Percentiles rank a stretch among this genome's conserved stretches.
These are phyloP conservation scores for Russula virescens DNA, from an alignment of 768 basidiomycete genomes.

Conservation along the genomic window DNA sequence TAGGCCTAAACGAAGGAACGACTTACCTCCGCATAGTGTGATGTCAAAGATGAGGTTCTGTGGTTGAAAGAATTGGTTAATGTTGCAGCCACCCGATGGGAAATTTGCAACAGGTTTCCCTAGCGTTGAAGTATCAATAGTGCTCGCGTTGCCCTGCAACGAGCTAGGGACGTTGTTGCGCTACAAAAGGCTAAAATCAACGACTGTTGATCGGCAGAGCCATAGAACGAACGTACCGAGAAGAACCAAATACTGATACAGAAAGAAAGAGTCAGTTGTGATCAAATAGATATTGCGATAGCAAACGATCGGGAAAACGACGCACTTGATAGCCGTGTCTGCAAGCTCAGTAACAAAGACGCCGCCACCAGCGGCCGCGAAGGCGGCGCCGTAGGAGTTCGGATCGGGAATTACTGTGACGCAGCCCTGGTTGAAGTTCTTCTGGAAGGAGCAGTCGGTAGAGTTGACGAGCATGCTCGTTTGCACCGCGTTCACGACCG, in stretches of 20 bases:
- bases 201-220: not conserved
- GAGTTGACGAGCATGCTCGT: slow-evolving; percentile 48
- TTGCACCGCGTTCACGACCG: slow-evolving; percentile 43
- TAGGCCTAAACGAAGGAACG: not conserved
- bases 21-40: slow-evolving; percentile 58
- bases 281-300: not conserved
- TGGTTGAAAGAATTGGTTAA: slow-evolving; percentile 49
- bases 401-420: slow-evolving; percentile 49
- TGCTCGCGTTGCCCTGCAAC: slow-evolving; percentile 44
- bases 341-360: slow-evolving; percentile 73
- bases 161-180: slow-evolving; percentile 44
- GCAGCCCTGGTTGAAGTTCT: slow-evolving; percentile 61
- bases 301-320: slow-evolving; percentile 4
- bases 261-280: not conserved
- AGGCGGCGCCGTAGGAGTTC: slow-evolving; percentile 58
- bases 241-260: slow-evolving; percentile 57
- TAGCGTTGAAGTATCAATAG: slow-evolving; percentile 49
- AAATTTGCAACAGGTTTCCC: slow-evolving; percentile 70
- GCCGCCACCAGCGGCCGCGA: slow-evolving; percentile 63
- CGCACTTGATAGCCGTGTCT: slow-evolving; percentile 56
- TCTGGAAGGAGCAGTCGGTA: slow-evolving; percentile 53
- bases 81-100: slow-evolving; percentile 50
- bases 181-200: slow-evolving; percentile 15
- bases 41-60: slow-evolving; percentile 72
- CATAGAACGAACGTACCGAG: slow-evolving; percentile 32